These are phyloP conservation scores for Hypoxylon sp. DNA, from an alignment of 2,329 filamentous ascomycete genomes.

Conservation along the genomic window DNA sequence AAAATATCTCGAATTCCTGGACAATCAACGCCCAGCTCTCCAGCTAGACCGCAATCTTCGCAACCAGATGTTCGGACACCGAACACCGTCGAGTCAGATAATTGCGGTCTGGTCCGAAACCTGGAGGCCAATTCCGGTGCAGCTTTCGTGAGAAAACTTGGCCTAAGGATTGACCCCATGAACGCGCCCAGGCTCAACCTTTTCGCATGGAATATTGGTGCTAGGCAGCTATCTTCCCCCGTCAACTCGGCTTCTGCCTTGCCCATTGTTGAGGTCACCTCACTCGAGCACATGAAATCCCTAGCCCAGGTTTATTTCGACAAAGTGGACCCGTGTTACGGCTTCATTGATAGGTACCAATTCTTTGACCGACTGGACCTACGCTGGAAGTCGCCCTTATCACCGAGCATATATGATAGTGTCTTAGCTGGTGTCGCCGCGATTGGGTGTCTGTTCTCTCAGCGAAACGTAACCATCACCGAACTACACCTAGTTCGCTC, in stretches of 20 bases:
- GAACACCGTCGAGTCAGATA: background rate
- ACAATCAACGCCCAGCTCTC: background rate
- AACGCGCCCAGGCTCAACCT: slow-evolving; percentile 11
- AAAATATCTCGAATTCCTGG: background rate
- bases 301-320: slow-evolving; percentile 8
- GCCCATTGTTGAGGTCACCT: slow-evolving; percentile 8
- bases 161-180: slow-evolving; percentile 4
- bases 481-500: slow-evolving; percentile 10
- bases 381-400: slow-evolving; percentile 2
- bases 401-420: slow-evolving; percentile 1
- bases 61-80: background rate
- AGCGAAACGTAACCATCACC: slow-evolving; percentile 4
- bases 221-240: background rate
- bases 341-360: background rate
- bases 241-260: background rate
- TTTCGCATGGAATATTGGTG: slow-evolving; percentile 6
- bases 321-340: slow-evolving; percentile 11
- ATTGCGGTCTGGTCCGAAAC: background rate
- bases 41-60: background rate
- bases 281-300: slow-evolving; percentile 13
- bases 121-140: slow-evolving; percentile 5
- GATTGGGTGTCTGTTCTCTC: slow-evolving; percentile 11
- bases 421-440: slow-evolving; percentile 6
- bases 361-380: slow-evolving; percentile 10
- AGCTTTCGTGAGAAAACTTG: slow-evolving; percentile 4